Conservation (phyloP, 106 monocot genomes). For the Acorus gramineus region DNA sequence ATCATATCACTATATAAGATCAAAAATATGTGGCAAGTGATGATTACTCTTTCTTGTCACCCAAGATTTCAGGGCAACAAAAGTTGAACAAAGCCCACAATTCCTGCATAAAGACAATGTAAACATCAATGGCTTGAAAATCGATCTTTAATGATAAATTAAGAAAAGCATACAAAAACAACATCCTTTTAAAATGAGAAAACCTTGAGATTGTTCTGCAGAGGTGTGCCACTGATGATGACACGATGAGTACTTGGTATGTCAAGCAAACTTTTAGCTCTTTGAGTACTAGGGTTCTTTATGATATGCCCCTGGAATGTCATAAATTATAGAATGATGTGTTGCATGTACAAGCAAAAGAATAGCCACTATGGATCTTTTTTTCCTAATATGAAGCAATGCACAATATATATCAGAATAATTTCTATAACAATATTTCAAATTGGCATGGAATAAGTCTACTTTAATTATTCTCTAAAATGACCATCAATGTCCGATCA, state of each 20-base stretch:
- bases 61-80: conserved; percentile 83
- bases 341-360: neutral
- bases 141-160: neutral
- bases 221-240: conserved; percentile 93
- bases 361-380: neutral
- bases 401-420: too few relatives aligned
- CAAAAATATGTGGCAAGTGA: neutral
- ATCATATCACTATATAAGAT: neutral
- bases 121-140: neutral
- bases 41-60: conserved; percentile 78
- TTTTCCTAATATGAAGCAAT: too few relatives aligned
- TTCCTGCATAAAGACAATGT: conserved; percentile 44
- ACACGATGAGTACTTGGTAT: conserved; percentile 85
- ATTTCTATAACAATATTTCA: too few relatives aligned
- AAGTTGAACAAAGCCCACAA: conserved; percentile 94
- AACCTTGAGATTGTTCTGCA: conserved; percentile 96
- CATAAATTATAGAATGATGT: conserved; percentile 1
- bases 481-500: too few relatives aligned
- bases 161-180: neutral
- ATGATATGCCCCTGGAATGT: conserved; percentile 76
- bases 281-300: conserved; percentile 84
- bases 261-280: conserved; percentile 77
- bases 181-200: neutral
- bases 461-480: too few relatives aligned
- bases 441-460: too few relatives aligned